Conservation (phyloP, 495 filamentous ascomycete genomes). For the Aeminium ludgeri region DNA sequence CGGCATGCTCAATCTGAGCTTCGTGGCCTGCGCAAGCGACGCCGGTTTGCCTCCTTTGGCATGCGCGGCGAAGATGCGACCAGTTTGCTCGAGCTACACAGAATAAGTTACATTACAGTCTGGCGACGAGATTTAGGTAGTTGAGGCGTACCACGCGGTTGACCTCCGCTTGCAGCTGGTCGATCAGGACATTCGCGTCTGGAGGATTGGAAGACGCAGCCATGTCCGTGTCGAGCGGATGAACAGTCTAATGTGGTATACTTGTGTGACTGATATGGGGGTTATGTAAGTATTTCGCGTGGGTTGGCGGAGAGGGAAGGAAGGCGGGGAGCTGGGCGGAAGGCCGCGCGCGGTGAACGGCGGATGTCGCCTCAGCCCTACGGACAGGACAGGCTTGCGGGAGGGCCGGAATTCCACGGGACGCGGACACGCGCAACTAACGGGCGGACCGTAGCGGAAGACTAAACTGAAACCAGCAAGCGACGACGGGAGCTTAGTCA, state of each 20-base stretch:
- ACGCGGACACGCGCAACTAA: too few species aligned
- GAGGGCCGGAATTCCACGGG: too few species aligned
- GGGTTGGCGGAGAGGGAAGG: too few species aligned
- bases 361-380: too few species aligned
- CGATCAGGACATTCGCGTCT: background rate
- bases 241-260: background rate
- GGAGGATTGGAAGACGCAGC: background rate
- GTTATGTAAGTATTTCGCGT: too few species aligned
- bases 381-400: too few species aligned
- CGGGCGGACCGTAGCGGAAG: too few species aligned
- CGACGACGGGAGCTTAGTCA: background rate
- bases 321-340: too few species aligned
- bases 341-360: too few species aligned
- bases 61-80: slow-evolving; percentile 3
- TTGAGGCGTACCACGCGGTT: slow-evolving; percentile 3
- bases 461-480: too few species aligned
- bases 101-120: background rate
- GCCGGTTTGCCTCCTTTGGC: background rate
- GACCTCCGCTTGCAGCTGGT: slow-evolving; percentile 8
- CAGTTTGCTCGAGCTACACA: slow-evolving; percentile 10
- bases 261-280: too few species aligned
- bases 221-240: background rate
- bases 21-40: background rate
- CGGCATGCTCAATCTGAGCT: slow-evolving; percentile 2
- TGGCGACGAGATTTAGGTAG: background rate